Percentiles rank a stretch among this genome's conserved stretches.
phyloP scores from a whole-genome alignment of 192 early-diverging fungal genomes.

The Coemansia sp. region DNA sequence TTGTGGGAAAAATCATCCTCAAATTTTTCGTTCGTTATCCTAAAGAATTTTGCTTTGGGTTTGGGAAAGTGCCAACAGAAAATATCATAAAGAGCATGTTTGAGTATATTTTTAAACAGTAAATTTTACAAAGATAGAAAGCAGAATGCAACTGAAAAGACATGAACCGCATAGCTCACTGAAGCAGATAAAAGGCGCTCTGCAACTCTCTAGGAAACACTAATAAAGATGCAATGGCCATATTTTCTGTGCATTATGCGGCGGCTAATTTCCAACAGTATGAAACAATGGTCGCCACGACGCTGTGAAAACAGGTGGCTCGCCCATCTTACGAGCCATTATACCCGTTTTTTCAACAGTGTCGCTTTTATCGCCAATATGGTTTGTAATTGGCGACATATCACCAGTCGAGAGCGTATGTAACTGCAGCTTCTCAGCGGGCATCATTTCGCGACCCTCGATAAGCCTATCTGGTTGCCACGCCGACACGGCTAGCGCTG shows the following conservation, averaged over 20 bases:
- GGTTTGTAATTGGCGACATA: conserved; percentile 9
- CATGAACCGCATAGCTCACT: too few relatives aligned
- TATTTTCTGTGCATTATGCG: neutral
- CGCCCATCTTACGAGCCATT: conserved; percentile 36
- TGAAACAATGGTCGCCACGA: conserved; percentile 23
- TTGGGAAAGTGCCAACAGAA: neutral
- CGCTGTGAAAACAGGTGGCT: conserved; percentile 30
- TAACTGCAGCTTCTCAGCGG: conserved; percentile 17
- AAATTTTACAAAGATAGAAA: neutral
- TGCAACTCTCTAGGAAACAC: too few relatives aligned
- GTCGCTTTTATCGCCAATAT: neutral
- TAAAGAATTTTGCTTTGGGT: too few relatives aligned
- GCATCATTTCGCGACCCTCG: conserved; percentile 14
- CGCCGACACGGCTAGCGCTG: neutral
- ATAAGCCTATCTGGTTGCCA: neutral
- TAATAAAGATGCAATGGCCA: neutral
- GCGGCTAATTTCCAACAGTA: neutral
- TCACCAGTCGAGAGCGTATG: conserved; percentile 16
- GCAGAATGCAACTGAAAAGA: neutral
- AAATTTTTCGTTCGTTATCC: too few relatives aligned
- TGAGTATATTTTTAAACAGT: neutral
- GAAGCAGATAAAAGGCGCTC: too few relatives aligned
- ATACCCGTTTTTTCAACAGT: conserved; percentile 12
- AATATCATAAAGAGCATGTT: neutral
- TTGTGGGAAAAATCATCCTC: too few relatives aligned